Evolutionary conservation across 352 stramenopile species (phyloP), one percentile per base, ranked within the genome.

Genomic region (Phytophthora cactorum): DNA sequence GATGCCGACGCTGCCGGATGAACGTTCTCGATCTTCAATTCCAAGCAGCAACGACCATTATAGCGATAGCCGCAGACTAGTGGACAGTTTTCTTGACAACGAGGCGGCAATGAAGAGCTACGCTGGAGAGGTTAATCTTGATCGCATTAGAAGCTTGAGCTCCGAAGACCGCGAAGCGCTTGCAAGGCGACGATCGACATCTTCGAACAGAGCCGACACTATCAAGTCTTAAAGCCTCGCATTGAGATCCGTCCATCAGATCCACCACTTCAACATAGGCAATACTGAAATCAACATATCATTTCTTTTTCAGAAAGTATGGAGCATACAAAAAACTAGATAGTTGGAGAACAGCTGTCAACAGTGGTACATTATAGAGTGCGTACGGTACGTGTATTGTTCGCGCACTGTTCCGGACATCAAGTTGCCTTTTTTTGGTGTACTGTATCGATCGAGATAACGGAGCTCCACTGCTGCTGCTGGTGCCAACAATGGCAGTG

Each of bases 41-140:
- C 8, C 54, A 61, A 14, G 14, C 36, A 54, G 17, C 32, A n/a
- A 32, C 49, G n/a, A 44, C n/a, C 22, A 22, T 22, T 22, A 22
- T 28, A 58, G 5, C 8, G 36, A 53, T 31, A 51, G 11, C 10
- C 36, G 17, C 14, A 63, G 59, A 49, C 58, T 63, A 29, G 29
- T 15, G 4, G 59, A 68, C 25, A 77, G 60, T 17, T 39, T 68
- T 22, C n/a, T 63, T 5, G 60, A 78, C 52, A 78, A 78, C 38
- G 70, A 78, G 47, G 54, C 36, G 4, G 70, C 62, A 8, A 78
- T 78, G 70, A 75, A 71, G 29, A 72, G 12, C 36, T 77, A 75
- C 55, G 70, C 67, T 11, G 47, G 65, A 17, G 66, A 78, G 34
- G 50, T 78, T 31, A 55, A 75, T 39, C 70, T 78, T 22, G 41